Percentiles rank a stretch among this genome's conserved stretches.
phyloP scores from a whole-genome alignment of 2,329 filamentous ascomycete species.

The Albifimbria verrucaria region DNA sequence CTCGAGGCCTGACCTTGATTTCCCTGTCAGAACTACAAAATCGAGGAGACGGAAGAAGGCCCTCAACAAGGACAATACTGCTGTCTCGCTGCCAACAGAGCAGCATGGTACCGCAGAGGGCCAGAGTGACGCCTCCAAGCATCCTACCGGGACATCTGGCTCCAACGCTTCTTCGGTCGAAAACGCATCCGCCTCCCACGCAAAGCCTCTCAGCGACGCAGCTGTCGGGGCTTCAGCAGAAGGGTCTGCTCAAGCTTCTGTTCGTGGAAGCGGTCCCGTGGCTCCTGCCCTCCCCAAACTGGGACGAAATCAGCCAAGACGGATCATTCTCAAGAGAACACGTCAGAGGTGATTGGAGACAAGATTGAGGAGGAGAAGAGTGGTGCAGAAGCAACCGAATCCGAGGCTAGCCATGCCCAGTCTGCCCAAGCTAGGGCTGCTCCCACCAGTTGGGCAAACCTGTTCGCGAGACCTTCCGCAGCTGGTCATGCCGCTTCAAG shows the following conservation, averaged over 20 bases:
- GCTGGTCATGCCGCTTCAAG: slow-evolving; percentile 10
- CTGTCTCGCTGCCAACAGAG: slow-evolving; percentile 40
- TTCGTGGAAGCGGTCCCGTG: slow-evolving; percentile 33
- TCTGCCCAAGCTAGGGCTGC: slow-evolving; percentile 23
- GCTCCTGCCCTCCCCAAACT: slow-evolving; percentile 44
- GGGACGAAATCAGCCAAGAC: slow-evolving; percentile 23
- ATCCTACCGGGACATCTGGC: not conserved
- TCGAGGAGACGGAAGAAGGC: slow-evolving; percentile 41
- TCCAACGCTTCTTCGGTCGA: not conserved
- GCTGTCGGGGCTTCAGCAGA: not conserved
- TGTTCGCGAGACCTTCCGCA: slow-evolving; percentile 30
- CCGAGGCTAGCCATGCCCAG: slow-evolving; percentile 15
- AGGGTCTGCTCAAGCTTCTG: slow-evolving; percentile 20
- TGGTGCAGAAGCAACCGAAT: not conserved
- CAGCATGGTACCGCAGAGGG: slow-evolving; percentile 28
- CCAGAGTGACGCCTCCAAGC: not conserved
- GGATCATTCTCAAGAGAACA: slow-evolving; percentile 4
- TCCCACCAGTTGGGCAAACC: slow-evolving; percentile 37
- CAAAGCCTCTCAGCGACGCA: not conserved
- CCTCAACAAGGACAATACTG: slow-evolving; percentile 30
- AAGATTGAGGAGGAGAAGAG: not conserved
- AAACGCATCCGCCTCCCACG: not conserved
- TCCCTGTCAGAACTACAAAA: slow-evolving; percentile 39
- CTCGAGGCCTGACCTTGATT: slow-evolving; percentile 48
- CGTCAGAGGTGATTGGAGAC: no score